Conservation (phyloP, 768 basidiomycete genomes). For the Leucosporidium yakuticum region DNA sequence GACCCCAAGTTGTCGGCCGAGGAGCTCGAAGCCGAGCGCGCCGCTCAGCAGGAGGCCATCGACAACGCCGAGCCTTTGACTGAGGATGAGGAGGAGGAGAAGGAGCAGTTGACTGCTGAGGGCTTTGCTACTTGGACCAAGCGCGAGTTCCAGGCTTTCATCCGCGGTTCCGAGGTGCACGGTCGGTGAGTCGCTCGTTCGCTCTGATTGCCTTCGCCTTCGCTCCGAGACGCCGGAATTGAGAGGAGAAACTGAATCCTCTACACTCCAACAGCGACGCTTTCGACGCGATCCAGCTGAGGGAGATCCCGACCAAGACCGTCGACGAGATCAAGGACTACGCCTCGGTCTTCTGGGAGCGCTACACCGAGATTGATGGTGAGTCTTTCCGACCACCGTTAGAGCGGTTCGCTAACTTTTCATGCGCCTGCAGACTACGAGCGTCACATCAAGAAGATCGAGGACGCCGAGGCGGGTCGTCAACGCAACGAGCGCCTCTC, state of each 20-base stretch:
- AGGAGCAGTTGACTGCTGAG: conserved; percentile 66
- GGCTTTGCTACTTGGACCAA: conserved; percentile 90
- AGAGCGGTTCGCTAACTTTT: neutral
- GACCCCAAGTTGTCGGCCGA: conserved; percentile 71
- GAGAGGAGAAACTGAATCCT: neutral
- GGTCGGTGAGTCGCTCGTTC: conserved; percentile 46
- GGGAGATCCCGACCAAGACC: conserved; percentile 69
- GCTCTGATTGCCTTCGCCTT: neutral
- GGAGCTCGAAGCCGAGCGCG: conserved; percentile 71
- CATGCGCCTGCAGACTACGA: conserved; percentile 56
- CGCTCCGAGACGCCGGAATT: conserved; percentile 48
- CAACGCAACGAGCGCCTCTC: conserved; percentile 74
- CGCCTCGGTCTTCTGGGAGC: conserved; percentile 75
- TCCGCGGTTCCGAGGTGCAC: conserved; percentile 67
- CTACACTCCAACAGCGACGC: conserved; percentile 32
- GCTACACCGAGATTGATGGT: conserved; percentile 80
- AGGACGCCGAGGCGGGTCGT: conserved; percentile 76
- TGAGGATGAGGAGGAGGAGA: conserved; percentile 75
- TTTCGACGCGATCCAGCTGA: conserved; percentile 57
- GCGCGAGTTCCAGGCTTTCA: conserved; percentile 87
- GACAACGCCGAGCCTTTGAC: conserved; percentile 85
- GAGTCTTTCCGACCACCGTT: conserved; percentile 31
- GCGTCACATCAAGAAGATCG: conserved; percentile 72
- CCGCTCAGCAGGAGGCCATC: conserved; percentile 74
- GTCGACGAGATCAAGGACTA: conserved; percentile 71